Percentiles rank a stretch among this genome's conserved stretches.
Conservation (phyloP, 2,329 filamentous ascomycete genomes). For the Phoma sp. region DNA sequence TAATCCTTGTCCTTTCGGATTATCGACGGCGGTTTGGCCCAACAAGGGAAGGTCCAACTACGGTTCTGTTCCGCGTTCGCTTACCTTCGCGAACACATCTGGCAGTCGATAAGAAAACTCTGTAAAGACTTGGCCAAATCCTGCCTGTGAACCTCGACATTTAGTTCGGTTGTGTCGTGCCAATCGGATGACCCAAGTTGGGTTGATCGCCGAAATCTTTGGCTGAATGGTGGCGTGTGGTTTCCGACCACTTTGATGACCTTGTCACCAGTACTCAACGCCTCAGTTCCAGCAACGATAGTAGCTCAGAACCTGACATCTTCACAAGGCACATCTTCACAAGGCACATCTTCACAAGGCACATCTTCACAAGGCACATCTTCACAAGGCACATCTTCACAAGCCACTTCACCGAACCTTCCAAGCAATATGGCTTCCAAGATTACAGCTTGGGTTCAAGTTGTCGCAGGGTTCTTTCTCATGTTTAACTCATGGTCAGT, state of each 20-base stretch:
- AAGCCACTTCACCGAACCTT: neutral
- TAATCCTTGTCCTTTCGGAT: neutral
- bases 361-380: no score
- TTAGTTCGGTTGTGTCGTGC: neutral
- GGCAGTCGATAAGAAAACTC: neutral
- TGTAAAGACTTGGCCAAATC: neutral
- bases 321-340: no score
- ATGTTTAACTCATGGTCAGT: slow-evolving; percentile 27
- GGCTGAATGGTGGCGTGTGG: neutral
- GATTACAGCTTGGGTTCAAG: slow-evolving; percentile 14
- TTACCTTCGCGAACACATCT: neutral
- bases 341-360: no score
- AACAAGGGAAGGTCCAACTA: neutral
- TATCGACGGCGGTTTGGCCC: slow-evolving; percentile 1
- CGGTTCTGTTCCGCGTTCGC: slow-evolving; percentile 13
- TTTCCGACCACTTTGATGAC: no score
- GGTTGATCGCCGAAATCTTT: neutral
- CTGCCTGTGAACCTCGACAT: neutral
- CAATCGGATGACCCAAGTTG: neutral
- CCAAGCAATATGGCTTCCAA: neutral
- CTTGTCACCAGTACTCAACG: no score
- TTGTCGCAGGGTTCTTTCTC: slow-evolving; percentile 19
- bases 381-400: no score
- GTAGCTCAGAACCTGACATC: neutral
- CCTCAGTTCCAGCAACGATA: no score